Evolutionary conservation across 192 early-diverging fungal genomes (phyloP).

Genomic region (Podila verticillata): DNA sequence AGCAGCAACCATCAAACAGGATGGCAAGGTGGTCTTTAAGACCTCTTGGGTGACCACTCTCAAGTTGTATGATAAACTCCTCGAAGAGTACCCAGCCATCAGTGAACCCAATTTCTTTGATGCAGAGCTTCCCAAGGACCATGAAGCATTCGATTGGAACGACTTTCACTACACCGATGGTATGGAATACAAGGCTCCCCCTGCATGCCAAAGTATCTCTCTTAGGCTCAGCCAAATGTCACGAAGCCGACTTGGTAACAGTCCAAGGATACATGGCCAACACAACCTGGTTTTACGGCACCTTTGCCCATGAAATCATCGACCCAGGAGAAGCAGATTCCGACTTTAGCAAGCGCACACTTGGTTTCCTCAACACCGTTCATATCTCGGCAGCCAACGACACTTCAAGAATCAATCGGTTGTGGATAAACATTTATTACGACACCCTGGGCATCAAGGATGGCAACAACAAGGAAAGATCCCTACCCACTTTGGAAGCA

Average conservation of each 20-base stretch:
- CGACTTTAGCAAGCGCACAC: background rate
- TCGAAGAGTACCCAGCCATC: background rate
- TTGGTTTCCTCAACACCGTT: conserved; percentile 10
- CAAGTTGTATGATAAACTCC: too few relatives aligned
- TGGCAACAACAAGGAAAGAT: background rate
- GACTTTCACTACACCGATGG: conserved; percentile 7
- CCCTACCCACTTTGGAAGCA: background rate
- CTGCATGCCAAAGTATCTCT: background rate
- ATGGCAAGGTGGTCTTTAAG: too few relatives aligned
- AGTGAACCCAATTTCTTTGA: background rate
- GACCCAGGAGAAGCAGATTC: background rate
- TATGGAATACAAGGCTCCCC: background rate
- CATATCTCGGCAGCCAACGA: background rate
- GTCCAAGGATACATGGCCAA: background rate
- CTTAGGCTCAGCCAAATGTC: background rate
- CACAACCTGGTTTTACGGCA: background rate
- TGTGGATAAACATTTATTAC: conserved; percentile 6
- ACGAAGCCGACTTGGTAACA: background rate
- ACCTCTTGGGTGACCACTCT: too few relatives aligned
- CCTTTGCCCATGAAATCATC: background rate
- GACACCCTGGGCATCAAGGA: conserved; percentile 9
- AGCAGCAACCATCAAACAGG: too few relatives aligned
- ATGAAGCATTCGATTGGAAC: background rate
- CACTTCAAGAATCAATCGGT: conserved; percentile 3
- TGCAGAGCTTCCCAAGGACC: background rate